Evolutionary conservation across 1,284 basidiomycete species (phyloP), one percentile per base, ranked within the genome.

Genomic region (Fomitopsis pinicola): DNA sequence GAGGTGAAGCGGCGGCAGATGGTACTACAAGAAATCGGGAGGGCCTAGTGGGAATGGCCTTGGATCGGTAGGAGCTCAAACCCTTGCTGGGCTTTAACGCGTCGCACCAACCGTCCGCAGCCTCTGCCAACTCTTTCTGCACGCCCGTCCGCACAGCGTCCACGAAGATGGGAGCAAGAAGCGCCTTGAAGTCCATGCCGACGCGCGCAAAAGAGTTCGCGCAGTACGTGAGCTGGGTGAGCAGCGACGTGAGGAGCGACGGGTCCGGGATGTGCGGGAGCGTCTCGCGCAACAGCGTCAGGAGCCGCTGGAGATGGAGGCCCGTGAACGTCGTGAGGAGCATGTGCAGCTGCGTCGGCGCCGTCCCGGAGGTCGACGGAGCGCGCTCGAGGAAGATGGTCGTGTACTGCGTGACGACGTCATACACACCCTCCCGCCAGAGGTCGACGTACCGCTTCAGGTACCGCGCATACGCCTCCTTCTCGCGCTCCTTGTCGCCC

Each of bases 201-300:
- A 94, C 84, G n/a, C 94, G 86, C 0, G 92, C 83, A 70, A 97
- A 96, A 0, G 95, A 94, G n/a, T 88, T 86, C 5, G 92, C 88
- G 72, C 94, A 97, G 75, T 97, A 97, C 9, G 92, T 91, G 52
- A 98, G 83, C 69, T 97, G 95, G 0, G 95, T 95, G 58, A 96
- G 84, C 54, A 97, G 82, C 8, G 94, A 90, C 1, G 90, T 87
- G 54, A 97, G 83, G 2, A 89, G 80, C 0, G 89, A 82, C 0
- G 91, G 81, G 58, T 87, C 83, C 75, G 58, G 81, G 76, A 70
- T 87, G 70, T 59, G 80, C 68, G 63, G 75, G 33, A 95, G 80
- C 19, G 78, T 77, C 42, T 77, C 76, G 30, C 76, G 72, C 22
- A 82, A 80, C 7, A 85, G 76, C 4, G 86, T 82, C 61, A 94